These are phyloP conservation scores for Collybia mongolica DNA, from an alignment of 768 basidiomycete species.

Conservation along the genomic window DNA sequence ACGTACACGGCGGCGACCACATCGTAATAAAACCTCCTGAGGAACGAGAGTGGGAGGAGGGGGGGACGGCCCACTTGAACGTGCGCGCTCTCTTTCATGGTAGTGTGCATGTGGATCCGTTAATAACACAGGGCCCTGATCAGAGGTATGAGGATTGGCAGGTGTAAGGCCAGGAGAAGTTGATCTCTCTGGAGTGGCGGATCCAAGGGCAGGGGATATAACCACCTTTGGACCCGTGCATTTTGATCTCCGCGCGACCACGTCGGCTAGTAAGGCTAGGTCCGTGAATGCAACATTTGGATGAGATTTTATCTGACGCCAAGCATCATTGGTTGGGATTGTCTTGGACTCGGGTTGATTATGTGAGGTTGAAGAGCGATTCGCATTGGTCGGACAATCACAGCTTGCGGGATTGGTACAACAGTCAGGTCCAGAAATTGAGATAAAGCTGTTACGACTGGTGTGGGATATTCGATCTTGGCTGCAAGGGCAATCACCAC, in stretches of 20 bases:
- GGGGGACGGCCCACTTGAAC: conserved; percentile 14
- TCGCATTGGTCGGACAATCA: conserved; percentile 2
- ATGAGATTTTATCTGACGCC: conserved; percentile 83
- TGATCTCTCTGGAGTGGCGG: conserved; percentile 46
- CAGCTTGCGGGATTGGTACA: conserved; percentile 23
- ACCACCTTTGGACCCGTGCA: conserved; percentile 71
- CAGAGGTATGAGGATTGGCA: conserved; percentile 7
- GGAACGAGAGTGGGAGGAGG: conserved; percentile 56
- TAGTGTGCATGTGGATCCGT: conserved; percentile 56
- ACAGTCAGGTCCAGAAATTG: conserved; percentile 8
- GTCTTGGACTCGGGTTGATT: conserved; percentile 37
- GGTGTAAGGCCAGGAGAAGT: conserved; percentile 24
- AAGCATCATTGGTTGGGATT: conserved; percentile 80
- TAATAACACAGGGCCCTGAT: conserved; percentile 37
- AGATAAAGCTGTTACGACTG: not conserved
- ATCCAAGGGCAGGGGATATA: conserved; percentile 50
- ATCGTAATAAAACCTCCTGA: conserved; percentile 59
- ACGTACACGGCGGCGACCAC: conserved; percentile 59
- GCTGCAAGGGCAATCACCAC: conserved; percentile 53
- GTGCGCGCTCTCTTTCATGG: conserved; percentile 38
- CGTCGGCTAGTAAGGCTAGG: conserved; percentile 80
- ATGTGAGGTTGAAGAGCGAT: conserved; percentile 16
- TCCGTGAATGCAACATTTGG: conserved; percentile 88
- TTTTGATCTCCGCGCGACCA: conserved; percentile 80
- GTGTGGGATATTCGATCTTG: conserved; percentile 1